Evolutionary conservation across 495 filamentous ascomycete genomes (phyloP).

Genomic region (Neurospora intermedia): DNA sequence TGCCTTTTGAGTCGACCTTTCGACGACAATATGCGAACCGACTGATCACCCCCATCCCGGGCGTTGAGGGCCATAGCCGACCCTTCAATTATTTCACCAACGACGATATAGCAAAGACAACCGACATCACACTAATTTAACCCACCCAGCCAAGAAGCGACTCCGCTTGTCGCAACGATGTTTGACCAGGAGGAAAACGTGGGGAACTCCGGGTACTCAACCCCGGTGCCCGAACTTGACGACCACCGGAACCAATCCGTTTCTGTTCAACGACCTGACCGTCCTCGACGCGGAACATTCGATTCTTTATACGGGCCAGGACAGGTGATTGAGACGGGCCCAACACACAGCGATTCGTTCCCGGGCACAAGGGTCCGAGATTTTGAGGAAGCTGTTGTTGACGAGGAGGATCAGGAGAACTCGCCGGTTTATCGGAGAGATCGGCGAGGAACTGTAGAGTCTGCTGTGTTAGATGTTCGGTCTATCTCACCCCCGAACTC

Average conservation of each 20-base stretch:
- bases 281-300: constrained; percentile 44
- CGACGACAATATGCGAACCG: constrained; percentile 22
- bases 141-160: background rate
- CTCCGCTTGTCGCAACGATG: constrained; percentile 32
- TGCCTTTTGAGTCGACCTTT: constrained; percentile 13
- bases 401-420: constrained; percentile 53
- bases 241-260: constrained; percentile 78
- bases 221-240: constrained; percentile 80
- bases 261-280: constrained; percentile 47
- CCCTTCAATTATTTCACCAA: constrained; percentile 1
- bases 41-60: constrained; percentile 14
- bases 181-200: constrained; percentile 43
- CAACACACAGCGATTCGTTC: constrained; percentile 17
- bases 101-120: background rate
- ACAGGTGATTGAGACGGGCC: constrained; percentile 27
- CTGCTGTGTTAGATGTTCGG: constrained; percentile 37
- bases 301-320: constrained; percentile 40
- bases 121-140: background rate
- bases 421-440: constrained; percentile 27
- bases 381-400: constrained; percentile 71
- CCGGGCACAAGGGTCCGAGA: constrained; percentile 28
- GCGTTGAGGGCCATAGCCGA: constrained; percentile 17
- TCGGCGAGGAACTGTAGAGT: constrained; percentile 37
- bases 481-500: constrained; percentile 88
- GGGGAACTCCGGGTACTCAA: constrained; percentile 48